Base-by-base conservation (phyloP, 768 basidiomycete species). In the Lyophyllum atratum region DNA sequence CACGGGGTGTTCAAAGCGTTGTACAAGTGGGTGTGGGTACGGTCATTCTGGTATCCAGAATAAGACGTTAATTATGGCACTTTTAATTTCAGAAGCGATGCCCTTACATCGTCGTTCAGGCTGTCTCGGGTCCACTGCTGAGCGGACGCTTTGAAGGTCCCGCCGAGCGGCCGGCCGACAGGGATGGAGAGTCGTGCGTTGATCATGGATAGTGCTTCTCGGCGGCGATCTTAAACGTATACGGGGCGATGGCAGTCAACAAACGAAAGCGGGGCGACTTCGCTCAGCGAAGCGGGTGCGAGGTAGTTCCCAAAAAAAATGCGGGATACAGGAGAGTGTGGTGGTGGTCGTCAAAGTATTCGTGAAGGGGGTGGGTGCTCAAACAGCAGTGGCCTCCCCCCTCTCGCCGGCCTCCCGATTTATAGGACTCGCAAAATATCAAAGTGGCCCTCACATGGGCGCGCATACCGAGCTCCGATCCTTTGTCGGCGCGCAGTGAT, bases 171-270 rank as follows among this genome's bases (percentile, higher is more conserved):
- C 29, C 40, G 50, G 10, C 9, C 49, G 28, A 56, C 45, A 2
- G 55, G 49, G 24, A 51, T 34, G 37, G 47, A 43, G 31, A 43
- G 39, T 37, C 25, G 26, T 15, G 24, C 19, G 37, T 29, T 49
- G 52, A 58, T 49, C 57, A 58, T 57, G 0, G 37, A 49, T 42
- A n/a, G n/a, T n/a, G n/a, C n/a, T n/a, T n/a, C n/a, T n/a, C n/a
- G n/a, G n/a, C n/a, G n/a, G n/a, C n/a, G n/a, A n/a, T n/a, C n/a
- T 17, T 37, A 15, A 6, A 3, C 19, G 31, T 34, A 2, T 47
- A 4, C 24, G 2, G 34, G 11, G 34, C 17, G 34, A 15, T 15
- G 34, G 12, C 4, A 7, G 24, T 29, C 3, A 3, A 29, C 11
- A 47, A 29, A 47, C 25, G 46, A n/a, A 24, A 40, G 26, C 10